Evolutionary conservation across 2,329 filamentous ascomycete species (phyloP), one percentile per base, ranked within the genome.

Genomic region (Colletotrichum sublineola): DNA sequence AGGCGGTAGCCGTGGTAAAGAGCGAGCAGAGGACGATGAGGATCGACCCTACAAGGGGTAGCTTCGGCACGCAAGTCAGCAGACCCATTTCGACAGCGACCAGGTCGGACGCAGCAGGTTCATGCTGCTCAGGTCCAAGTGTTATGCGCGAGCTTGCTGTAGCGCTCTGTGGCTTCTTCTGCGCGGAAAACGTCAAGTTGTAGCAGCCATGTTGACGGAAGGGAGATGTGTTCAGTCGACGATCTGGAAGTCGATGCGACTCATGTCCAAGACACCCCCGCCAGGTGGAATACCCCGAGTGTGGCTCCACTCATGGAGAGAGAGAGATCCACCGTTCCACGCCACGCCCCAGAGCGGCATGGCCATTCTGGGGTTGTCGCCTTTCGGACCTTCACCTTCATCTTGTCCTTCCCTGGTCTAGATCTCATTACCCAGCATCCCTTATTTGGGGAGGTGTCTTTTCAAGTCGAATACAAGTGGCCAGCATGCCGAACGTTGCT

Each of bases 1-100:
- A 86, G 60, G 82, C 83, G 57, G 77, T 76, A 44, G 80, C 80
- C 31, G 78, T 76, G 53, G 73, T 75, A 40, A 80, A 67, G 56
- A 78, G 61, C 56, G 75, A 44, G 64, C 74, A 74, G 68, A 76
- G 64, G 67, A 74, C 63, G 65, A 67, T 70, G 71, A 74, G 55
- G 63, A 74, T 65, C 63, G 62, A 63, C 67, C 62, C 71, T 64
- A 74, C 56, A 71, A 74, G 60, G 70, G 66, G 70, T 29, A 73
- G 71, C 65, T 62, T 66, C 48, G 66, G 73, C 57, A 68, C 38
- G 55, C 58, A 73, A 64, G 33, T 72, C 46, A 74, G 31, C 40
- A 68, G 52, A 58, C 67, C 73, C 73, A 75, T 75, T 53, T n/a
- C 61, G 42, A 55, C 44, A 33, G 65, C 55, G 36, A 52, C 61